Evolutionary conservation across 2,329 filamentous ascomycete genomes (phyloP).

Genomic region (Paecilomyces sp.): DNA sequence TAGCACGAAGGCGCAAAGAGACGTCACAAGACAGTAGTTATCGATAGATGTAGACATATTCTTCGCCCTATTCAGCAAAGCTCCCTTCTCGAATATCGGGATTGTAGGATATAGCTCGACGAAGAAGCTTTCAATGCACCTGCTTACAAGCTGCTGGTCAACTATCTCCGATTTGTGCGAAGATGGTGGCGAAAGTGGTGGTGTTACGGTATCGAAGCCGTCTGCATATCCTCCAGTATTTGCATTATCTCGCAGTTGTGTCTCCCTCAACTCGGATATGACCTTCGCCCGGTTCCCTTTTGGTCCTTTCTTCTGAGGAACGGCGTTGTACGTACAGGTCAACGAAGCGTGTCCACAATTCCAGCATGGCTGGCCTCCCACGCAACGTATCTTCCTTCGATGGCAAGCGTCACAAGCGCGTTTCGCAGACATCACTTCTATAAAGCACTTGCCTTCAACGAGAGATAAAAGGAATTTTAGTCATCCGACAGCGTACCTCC

Average conservation of each 20-base stretch:
- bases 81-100: slow-evolving; percentile 13
- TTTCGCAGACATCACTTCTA: slow-evolving; percentile 5
- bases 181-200: neutral
- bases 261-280: slow-evolving; percentile 65
- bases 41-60: slow-evolving; percentile 44
- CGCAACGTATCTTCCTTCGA: slow-evolving; percentile 16
- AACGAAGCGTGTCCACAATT: slow-evolving; percentile 63
- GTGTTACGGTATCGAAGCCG: neutral
- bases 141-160: slow-evolving; percentile 57
- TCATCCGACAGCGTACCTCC: neutral
- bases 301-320: slow-evolving; percentile 69
- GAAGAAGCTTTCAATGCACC: slow-evolving; percentile 63
- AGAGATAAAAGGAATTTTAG: neutral
- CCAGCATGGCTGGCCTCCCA: slow-evolving; percentile 50
- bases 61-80: slow-evolving; percentile 6
- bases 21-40: slow-evolving; percentile 14
- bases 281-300: slow-evolving; percentile 69
- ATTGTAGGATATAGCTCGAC: slow-evolving; percentile 39
- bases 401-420: slow-evolving; percentile 22
- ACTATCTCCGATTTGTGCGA: slow-evolving; percentile 48
- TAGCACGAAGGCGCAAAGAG: slow-evolving; percentile 18
- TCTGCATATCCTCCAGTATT: neutral
- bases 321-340: slow-evolving; percentile 66
- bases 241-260: slow-evolving; percentile 42
- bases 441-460: neutral